Evolutionary conservation across 1,139 yeast species (phyloP), one percentile per base, ranked within the genome.

Genomic region (Kodamaea sp.): DNA sequence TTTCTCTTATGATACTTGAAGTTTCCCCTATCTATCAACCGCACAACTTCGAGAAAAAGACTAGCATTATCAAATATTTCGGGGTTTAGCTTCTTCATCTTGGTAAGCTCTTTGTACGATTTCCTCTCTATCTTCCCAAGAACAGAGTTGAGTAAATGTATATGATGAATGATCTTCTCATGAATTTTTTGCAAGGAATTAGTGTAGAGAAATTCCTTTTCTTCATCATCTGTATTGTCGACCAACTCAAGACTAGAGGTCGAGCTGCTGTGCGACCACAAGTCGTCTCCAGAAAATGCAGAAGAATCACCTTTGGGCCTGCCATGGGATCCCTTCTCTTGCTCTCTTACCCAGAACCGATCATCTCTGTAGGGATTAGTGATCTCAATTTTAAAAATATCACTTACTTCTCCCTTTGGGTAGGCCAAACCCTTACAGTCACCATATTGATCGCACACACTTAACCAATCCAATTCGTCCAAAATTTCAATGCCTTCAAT

Each of bases 401-500:
- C 31, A 10, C 37, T 37, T 1, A 43, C 29, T 8, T 45, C 48
- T 4, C 43, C 46, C 19, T 45, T 49, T 1, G 90, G 89, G 28
- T 78, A 60, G n/a, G 80, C 67, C 26, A 81, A 59, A 7, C 86
- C 80, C 15, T 70, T 51, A 1, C 89, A 80, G 6, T 63, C 58
- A 11, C 76, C 72, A 48, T 72, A 71, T 4, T 69, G 63, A 40
- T 80, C 76, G 25, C 76, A 56, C 15, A 78, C 78, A 13, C 84
- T 75, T 18, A 66, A 66, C 97, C 97, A 90, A 2, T 80, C 80
- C 35, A 73, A 63, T 48, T 88, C 96, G 51, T 87, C 96, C 34
- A 90, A 62, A n/a, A 89, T 78, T 49, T 89, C 97, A 22, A 80
- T 71, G 0, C 97, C 97, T 49, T 87, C 90, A 22, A 66, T 66